Percentiles rank a stretch among this genome's conserved stretches.
These are phyloP conservation scores for Perkinsus marinus DNA, from an alignment of 169 alveolate species.

Conservation along the genomic window DNA sequence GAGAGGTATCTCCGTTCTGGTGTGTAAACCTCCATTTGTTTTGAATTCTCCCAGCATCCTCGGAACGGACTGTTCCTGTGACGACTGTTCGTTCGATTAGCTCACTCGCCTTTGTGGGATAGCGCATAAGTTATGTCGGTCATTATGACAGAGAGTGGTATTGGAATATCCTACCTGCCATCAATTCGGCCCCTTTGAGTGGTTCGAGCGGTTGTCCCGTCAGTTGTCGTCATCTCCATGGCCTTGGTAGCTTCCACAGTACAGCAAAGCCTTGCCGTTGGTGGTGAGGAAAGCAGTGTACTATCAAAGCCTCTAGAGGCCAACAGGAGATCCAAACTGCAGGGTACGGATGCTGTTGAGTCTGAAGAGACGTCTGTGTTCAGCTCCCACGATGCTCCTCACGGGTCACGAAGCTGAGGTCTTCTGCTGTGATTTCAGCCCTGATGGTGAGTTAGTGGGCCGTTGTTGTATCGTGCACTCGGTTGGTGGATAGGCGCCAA, in stretches of 20 bases:
- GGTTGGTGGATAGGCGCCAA: background rate
- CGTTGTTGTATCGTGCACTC: background rate
- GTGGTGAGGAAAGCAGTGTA: background rate
- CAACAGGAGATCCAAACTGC: background rate
- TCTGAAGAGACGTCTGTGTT: background rate
- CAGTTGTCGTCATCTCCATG: background rate
- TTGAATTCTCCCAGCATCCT: background rate
- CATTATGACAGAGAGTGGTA: no score
- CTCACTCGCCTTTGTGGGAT: no score
- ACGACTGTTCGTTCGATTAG: no score
- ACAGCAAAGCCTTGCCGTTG: background rate
- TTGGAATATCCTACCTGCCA: no score
- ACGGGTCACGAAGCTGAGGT: slow-evolving; percentile 55
- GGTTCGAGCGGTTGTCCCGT: background rate
- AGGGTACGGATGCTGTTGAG: background rate
- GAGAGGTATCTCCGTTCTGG: background rate
- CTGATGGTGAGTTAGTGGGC: slow-evolving; percentile 26
- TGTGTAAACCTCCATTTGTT: background rate
- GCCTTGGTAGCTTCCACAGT: background rate
- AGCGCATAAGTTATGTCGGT: no score
- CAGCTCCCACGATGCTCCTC: slow-evolving; percentile 38
- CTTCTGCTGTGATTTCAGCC: slow-evolving; percentile 37
- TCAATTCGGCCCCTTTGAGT: no score
- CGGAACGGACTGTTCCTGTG: no score
- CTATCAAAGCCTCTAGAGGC: background rate